Percentiles rank a stretch among this genome's conserved stretches.
Evolutionary conservation across 2,329 filamentous ascomycete species (phyloP).

Genomic region (Aspergillus sp.): DNA sequence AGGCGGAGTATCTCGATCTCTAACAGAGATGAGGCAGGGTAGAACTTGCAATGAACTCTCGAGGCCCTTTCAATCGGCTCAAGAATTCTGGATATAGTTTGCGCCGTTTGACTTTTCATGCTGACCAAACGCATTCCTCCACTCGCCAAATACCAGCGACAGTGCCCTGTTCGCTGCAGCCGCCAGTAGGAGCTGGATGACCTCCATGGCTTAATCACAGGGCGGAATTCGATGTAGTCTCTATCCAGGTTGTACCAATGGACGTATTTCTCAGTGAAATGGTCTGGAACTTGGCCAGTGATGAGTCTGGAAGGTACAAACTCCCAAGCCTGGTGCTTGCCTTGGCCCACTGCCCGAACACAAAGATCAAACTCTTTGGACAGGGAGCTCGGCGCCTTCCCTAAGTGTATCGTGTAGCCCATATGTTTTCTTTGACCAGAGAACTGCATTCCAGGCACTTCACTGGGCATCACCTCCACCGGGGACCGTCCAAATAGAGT

Average conservation of each 20-base stretch:
- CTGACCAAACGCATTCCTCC: constrained; percentile 17
- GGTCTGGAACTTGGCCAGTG: constrained; percentile 26
- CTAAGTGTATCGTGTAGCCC: constrained; percentile 23
- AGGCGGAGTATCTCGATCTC: constrained; percentile 49
- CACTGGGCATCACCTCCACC: constrained; percentile 21
- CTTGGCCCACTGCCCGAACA: constrained; percentile 25
- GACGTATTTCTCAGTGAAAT: constrained; percentile 41
- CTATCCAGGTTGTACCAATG: constrained; percentile 49
- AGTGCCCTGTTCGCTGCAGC: neutral
- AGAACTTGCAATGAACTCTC: constrained; percentile 38
- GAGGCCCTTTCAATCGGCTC: constrained; percentile 35
- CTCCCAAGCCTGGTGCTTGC: constrained; percentile 22
- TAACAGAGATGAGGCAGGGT: constrained; percentile 20
- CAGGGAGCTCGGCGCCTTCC: constrained; percentile 11
- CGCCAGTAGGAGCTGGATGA: constrained; percentile 25
- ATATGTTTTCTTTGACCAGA: constrained; percentile 20
- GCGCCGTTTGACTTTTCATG: constrained; percentile 6
- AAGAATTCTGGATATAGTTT: constrained; percentile 21
- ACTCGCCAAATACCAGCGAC: constrained; percentile 4
- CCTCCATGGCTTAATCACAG: constrained; percentile 27
- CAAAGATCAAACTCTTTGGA: constrained; percentile 29
- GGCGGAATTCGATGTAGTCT: constrained; percentile 32
- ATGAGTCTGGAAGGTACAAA: constrained; percentile 33
- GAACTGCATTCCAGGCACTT: constrained; percentile 18
- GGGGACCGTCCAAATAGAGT: constrained; percentile 25